Evolutionary conservation across 2,329 filamentous ascomycete species (phyloP).

Genomic region (Xylariaceae sp.): DNA sequence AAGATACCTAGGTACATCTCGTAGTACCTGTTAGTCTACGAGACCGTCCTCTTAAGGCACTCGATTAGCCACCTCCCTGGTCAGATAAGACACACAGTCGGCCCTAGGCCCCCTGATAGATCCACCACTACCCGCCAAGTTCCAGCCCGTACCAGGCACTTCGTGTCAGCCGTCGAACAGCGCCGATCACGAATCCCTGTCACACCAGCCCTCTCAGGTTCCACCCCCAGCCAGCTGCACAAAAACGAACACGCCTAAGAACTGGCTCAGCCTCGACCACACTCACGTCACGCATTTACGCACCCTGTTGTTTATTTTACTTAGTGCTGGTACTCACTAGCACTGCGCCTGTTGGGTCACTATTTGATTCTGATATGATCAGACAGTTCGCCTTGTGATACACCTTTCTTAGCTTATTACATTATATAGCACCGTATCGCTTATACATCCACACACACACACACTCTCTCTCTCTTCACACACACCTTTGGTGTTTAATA

Average conservation of each 20-base stretch:
- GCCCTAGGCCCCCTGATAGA: constrained; percentile 20
- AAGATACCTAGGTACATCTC: constrained; percentile 20
- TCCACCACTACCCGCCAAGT: constrained; percentile 29
- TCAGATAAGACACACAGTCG: constrained; percentile 18
- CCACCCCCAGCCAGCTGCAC: constrained; percentile 17
- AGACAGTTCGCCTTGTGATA: constrained; percentile 42
- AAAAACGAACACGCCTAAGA: constrained; percentile 23
- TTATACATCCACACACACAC: constrained; percentile 23
- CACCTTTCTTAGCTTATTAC: constrained; percentile 29
- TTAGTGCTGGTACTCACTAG: constrained; percentile 18
- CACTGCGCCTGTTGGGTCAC: constrained; percentile 34
- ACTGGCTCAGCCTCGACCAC: constrained; percentile 42
- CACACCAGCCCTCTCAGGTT: constrained; percentile 25
- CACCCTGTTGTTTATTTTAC: constrained; percentile 25
- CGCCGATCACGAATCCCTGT: constrained; percentile 30
- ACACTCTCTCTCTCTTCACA: constrained; percentile 24
- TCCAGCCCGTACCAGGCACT: constrained; percentile 36
- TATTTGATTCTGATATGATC: constrained; percentile 39
- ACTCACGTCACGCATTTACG: constrained; percentile 41
- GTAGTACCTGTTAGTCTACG: constrained; percentile 2
- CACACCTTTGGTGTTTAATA: constrained; percentile 32
- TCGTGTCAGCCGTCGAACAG: constrained; percentile 39
- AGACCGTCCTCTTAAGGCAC: constrained; percentile 27
- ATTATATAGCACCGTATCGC: constrained; percentile 10
- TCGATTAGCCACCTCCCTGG: constrained; percentile 28